These are phyloP conservation scores for Metroxylon sagu DNA, from an alignment of 176 grass and related monocot species.

Conservation along the genomic window DNA sequence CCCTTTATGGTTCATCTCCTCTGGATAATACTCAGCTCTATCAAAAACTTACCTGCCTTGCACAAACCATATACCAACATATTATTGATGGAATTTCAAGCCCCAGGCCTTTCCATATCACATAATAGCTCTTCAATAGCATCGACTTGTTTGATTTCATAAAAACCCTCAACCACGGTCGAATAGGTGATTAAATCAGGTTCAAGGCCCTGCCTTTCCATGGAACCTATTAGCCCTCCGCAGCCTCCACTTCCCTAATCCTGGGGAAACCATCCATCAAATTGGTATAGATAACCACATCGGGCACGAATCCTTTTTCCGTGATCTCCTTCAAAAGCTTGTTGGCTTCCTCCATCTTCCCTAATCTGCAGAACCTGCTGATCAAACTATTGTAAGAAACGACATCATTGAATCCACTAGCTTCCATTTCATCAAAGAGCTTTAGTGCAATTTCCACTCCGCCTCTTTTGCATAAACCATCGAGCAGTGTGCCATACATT, in stretches of 20 bases:
- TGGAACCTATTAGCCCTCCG: background rate
- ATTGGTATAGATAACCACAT: constrained; percentile 3
- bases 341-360: constrained; percentile 3
- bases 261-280: constrained; percentile 7
- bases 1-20: constrained; percentile 4
- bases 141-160: background rate
- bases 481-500: constrained; percentile 1
- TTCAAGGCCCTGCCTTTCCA: background rate
- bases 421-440: background rate
- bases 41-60: background rate
- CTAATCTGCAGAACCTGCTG: constrained; percentile 2
- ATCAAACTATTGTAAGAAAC: constrained; percentile 10
- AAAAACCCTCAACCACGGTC: background rate
- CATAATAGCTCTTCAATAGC: background rate
- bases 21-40: background rate
- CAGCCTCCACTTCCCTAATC: constrained; percentile 2
- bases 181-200: constrained; percentile 4
- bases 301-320: background rate
- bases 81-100: constrained; percentile 9
- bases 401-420: constrained; percentile 2
- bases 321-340: constrained; percentile 1
- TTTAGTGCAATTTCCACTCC: constrained; percentile 1
- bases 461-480: background rate
- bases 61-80: background rate
- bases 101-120: constrained; percentile 4